Conservation (phyloP, 1,284 basidiomycete genomes). For the Retiboletus fuscus region DNA sequence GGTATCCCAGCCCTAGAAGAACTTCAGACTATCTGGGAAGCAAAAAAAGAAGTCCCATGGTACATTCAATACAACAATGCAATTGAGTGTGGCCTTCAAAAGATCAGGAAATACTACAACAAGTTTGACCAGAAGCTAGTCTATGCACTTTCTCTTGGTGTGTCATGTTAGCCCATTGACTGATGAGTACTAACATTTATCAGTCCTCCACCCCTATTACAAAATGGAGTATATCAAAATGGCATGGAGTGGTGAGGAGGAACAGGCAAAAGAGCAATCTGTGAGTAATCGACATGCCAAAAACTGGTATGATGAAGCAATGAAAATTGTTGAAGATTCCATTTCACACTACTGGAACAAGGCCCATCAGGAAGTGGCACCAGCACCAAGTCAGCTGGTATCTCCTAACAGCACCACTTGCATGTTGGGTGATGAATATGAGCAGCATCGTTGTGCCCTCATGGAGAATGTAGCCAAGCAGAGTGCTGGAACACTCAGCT, state of each 20-base stretch:
- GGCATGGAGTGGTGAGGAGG: neutral
- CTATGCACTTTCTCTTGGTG: neutral
- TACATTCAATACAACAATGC: neutral
- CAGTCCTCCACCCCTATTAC: neutral
- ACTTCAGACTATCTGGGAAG: neutral
- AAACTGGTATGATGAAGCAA: neutral
- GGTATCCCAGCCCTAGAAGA: neutral
- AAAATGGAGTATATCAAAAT: constrained; percentile 1
- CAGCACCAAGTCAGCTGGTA: neutral
- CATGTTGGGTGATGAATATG: neutral
- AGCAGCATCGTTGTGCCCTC: neutral
- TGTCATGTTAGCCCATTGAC: neutral
- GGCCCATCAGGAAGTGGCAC: neutral
- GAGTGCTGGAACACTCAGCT: neutral
- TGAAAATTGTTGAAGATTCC: neutral
- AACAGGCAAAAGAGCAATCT: neutral
- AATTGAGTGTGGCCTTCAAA: neutral
- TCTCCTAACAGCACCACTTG: neutral
- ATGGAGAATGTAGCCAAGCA: neutral
- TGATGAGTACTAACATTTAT: neutral
- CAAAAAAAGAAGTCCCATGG: neutral
- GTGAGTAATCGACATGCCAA: neutral
- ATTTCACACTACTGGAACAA: neutral
- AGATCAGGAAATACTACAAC: constrained; percentile 1
- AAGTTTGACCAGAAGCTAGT: neutral